Conservation (phyloP, 2,329 filamentous ascomycete genomes). For the Penicillium sumatraense region DNA sequence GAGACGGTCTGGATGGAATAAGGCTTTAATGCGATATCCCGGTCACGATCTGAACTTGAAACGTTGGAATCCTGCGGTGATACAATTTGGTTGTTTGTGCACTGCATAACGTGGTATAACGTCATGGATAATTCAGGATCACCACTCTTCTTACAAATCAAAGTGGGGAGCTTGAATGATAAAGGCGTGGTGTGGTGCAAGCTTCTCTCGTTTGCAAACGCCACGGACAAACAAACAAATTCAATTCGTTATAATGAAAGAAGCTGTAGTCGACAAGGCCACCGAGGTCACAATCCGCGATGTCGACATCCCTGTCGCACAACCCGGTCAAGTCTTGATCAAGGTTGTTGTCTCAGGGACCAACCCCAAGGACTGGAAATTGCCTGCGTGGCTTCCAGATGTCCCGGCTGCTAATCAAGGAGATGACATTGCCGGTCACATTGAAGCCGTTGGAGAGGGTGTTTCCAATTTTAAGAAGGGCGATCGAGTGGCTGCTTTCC, state of each 20-base stretch:
- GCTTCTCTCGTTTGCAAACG: neutral
- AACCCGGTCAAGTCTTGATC: slow-evolving; percentile 44
- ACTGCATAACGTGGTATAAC: neutral
- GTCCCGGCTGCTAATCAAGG: slow-evolving; percentile 45
- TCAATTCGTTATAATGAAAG: slow-evolving; percentile 41
- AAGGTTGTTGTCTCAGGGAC: slow-evolving; percentile 46
- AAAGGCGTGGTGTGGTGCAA: neutral
- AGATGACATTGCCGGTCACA: slow-evolving; percentile 57
- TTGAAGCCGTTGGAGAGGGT: slow-evolving; percentile 56
- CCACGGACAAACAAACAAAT: neutral
- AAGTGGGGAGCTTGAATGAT: neutral
- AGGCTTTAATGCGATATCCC: too few relatives aligned
- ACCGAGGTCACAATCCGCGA: slow-evolving; percentile 46
- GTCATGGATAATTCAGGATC: neutral
- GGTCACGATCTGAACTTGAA: too few relatives aligned
- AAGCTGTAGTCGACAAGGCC: slow-evolving; percentile 41
- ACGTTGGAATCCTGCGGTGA: too few relatives aligned
- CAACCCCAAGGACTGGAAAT: slow-evolving; percentile 57
- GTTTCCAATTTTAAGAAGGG: slow-evolving; percentile 60
- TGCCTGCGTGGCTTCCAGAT: slow-evolving; percentile 16
- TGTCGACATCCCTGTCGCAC: slow-evolving; percentile 46
- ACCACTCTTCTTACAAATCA: neutral
- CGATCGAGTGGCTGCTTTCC: slow-evolving; percentile 57
- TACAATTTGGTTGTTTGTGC: neutral
- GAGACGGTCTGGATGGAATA: too few relatives aligned